Evolutionary conservation across 768 basidiomycete genomes (phyloP), one percentile per base, ranked within the genome.

Genomic region (Hericium alpestre): DNA sequence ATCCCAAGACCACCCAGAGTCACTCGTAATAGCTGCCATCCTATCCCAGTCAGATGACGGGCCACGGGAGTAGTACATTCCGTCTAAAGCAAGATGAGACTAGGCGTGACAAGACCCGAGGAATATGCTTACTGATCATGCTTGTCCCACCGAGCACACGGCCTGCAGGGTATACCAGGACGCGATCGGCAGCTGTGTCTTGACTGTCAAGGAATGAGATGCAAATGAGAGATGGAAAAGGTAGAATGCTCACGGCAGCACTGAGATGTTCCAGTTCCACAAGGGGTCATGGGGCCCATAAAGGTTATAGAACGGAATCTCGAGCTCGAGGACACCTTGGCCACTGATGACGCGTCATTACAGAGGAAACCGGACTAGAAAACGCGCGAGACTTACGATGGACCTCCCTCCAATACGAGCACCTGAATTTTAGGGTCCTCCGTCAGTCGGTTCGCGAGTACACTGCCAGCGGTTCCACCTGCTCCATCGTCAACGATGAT

Each of bases 391-490:
- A n/a, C 43, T 46, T 46, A 46, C 43, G 43, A 46, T n/a, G 43
- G 43, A 4, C 83, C 83, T 18, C 82, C 76, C 64, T 85, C 83
- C 2, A 85, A 65, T 1, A 85, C 65, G 13, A 84, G 70, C 32
- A 85, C 80, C 1, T 73, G 71, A n/a, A 79, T 65, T 2, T 67
- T 70, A 0, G 79, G 78, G 57, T 81, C 73, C 65, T 85, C 83
- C 3, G 75, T 76, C 7, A 85, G 64, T 12, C 83, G 73, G 4
- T 80, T 71, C 15, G 82, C 83, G 12, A 84, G 71, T 12, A 78
- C 82, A 63, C 81, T 82, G 18, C 83, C 83, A 2, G 81, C 75
- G 8, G 81, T 83, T 8, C 83, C 83, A 78, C 62, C 54, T n/a
- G 11, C 13, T 25, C 12, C 61, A 62, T 18, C 32, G 39, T 9